Base-by-base conservation (phyloP, 1,284 basidiomycete species). In the Ustilago trichophora region DNA sequence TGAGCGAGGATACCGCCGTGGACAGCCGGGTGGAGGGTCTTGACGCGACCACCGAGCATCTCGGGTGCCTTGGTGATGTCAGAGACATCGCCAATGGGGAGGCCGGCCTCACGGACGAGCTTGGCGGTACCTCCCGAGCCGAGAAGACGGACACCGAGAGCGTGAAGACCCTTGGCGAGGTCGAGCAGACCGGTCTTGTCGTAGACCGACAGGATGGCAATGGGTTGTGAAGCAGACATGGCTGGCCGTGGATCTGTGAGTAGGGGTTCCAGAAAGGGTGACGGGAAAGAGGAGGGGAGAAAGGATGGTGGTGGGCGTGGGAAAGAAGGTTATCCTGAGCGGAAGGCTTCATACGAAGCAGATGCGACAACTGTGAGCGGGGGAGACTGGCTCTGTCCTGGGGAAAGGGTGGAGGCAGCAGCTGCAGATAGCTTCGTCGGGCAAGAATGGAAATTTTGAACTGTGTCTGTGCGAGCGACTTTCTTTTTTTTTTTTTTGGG, bases 61-160 rank as follows among this genome's bases (percentile, higher is more conserved):
- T 99, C 96, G n/a, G 95, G 96, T 1, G 94, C 94, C 80, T 95
- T 95, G 46, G 96, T 98, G 83, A 98, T 91, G 79, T 93, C 91
- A 18, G 93, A 93, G 38, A 99, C 94, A 87, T 99, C 96, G 72
- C 92, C 88, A 75, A 98, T 94, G 46, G 89, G 86, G 64, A 98
- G 88, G 16, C 93, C 93, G 36, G 92, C 90, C 60, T 97, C 93
- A 79, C 96, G 88, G 82, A 99, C 95, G 82, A 91, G 91, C 84
- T 95, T 97, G 50, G 96, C 95, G 18, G 96, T 99, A 56, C 96
- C 95, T 65, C 96, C 96, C 37, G 92, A 95, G 57, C 94, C 96
- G 22, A 98, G 85, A 15, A 98, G 87, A 58, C 89, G 88, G 80
- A 98, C 90, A 32, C 94, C 94, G 48, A 89, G 87, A 48, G 86